A percentile compares a stretch with the other conserved stretches of the same genome.
These are phyloP conservation scores for Deinandra increscens DNA, from an alignment of 129 eudicot species.

Conservation along the genomic window DNA sequence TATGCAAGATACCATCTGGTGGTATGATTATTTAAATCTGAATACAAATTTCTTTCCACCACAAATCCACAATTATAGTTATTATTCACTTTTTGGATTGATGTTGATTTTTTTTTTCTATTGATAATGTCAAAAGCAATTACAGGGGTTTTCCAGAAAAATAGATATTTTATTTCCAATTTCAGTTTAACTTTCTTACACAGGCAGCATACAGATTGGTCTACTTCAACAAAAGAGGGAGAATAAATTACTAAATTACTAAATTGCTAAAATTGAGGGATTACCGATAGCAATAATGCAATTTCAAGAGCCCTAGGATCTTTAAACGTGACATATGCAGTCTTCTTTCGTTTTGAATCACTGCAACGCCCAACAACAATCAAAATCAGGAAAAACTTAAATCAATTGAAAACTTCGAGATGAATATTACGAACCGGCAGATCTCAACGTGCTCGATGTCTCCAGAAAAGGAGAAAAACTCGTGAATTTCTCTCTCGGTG, in stretches of 20 bases:
- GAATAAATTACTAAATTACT: neutral
- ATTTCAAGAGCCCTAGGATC: constrained; percentile 93
- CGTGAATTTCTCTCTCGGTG: constrained; percentile 86
- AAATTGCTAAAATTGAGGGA: neutral
- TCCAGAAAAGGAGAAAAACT: constrained; percentile 94
- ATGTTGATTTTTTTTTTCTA: too few relatives aligned
- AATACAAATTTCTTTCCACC: too few relatives aligned
- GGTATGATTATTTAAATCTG: too few relatives aligned
- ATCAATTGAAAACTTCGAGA: neutral
- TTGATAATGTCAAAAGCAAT: too few relatives aligned
- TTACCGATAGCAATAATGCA: constrained; percentile 86
- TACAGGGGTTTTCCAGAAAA: too few relatives aligned
- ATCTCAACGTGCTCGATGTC: constrained; percentile 88
- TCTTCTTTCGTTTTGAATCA: constrained; percentile 56
- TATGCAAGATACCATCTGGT: too few relatives aligned
- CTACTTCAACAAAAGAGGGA: neutral
- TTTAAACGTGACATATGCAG: constrained; percentile 88
- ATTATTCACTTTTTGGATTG: too few relatives aligned
- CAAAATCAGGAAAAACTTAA: constrained; percentile 9
- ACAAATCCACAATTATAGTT: too few relatives aligned
- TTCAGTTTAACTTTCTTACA: neutral
- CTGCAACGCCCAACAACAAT: constrained; percentile 38
- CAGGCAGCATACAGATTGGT: neutral
- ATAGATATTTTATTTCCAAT: too few relatives aligned
- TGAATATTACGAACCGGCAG: constrained; percentile 46